Evolutionary conservation across 2,329 filamentous ascomycete species (phyloP).

Genomic region (Graphilbum sp.): DNA sequence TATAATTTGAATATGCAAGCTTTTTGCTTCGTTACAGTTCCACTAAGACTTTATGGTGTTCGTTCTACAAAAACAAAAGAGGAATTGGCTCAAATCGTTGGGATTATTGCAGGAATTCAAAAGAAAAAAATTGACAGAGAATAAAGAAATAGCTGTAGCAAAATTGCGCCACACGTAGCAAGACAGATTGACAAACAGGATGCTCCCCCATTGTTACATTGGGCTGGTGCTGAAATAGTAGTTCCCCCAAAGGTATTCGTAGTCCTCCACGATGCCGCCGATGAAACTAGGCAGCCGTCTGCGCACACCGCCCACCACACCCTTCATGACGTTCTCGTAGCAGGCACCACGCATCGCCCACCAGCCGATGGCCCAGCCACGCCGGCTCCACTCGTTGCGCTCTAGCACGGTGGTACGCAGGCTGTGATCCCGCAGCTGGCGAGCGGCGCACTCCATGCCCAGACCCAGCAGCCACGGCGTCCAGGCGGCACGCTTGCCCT

Average conservation of each 20-base stretch:
- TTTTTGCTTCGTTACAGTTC: too few species aligned
- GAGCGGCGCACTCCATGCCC: constrained; percentile 69
- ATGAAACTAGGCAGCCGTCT: constrained; percentile 67
- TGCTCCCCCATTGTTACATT: constrained; percentile 5
- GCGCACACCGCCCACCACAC: constrained; percentile 54
- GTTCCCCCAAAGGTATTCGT: constrained; percentile 95
- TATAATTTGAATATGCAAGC: too few species aligned
- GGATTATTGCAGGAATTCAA: too few species aligned
- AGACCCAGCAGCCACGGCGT: constrained; percentile 80
- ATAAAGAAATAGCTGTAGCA: too few species aligned
- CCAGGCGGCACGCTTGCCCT: constrained; percentile 51
- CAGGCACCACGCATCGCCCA: constrained; percentile 95
- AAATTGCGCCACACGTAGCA: too few species aligned
- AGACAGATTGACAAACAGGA: not conserved
- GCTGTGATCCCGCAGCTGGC: constrained; percentile 60
- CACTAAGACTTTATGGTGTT: too few species aligned
- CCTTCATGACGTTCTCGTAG: constrained; percentile 80
- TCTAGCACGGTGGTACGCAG: constrained; percentile 75
- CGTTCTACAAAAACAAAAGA: not conserved
- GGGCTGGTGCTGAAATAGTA: constrained; percentile 68
- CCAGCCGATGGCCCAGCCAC: constrained; percentile 85
- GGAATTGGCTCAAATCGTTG: too few species aligned
- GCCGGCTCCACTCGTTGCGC: constrained; percentile 72
- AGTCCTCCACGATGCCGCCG: constrained; percentile 79
- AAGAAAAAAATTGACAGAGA: too few species aligned